Conservation (phyloP, 805 yeast genomes). For the Candida saitoana region DNA sequence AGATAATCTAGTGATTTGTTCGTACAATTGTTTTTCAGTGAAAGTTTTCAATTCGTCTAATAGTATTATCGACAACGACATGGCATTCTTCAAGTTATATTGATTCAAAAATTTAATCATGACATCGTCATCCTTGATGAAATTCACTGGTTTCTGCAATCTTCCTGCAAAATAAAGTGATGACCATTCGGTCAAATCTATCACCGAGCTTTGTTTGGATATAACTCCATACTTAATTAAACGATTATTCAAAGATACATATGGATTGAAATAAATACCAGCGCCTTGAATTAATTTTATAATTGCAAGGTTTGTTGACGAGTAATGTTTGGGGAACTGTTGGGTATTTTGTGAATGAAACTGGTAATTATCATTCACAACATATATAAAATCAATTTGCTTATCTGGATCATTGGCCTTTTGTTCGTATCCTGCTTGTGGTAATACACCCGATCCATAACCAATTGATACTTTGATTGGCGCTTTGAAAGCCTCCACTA, state of each 20-base stretch:
- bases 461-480: conserved; percentile 83
- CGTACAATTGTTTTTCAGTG: conserved; percentile 64
- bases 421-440: conserved; percentile 47
- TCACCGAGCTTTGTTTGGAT: conserved; percentile 52
- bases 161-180: conserved; percentile 88
- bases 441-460: conserved; percentile 91
- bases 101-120: conserved; percentile 66
- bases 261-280: conserved; percentile 93
- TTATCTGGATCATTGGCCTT: conserved; percentile 7
- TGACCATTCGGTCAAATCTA: conserved; percentile 80
- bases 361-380: conserved; percentile 66
- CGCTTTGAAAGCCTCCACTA: conserved; percentile 58
- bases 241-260: conserved; percentile 49
- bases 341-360: conserved; percentile 76
- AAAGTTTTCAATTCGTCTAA: conserved; percentile 38
- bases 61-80: conserved; percentile 61
- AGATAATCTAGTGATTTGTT: conserved; percentile 72
- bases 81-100: conserved; percentile 72
- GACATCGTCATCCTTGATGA: conserved; percentile 55
- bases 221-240: conserved; percentile 85
- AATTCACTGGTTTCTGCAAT: conserved; percentile 86
- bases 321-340: conserved; percentile 73
- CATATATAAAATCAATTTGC: conserved; percentile 83
- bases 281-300: conserved; percentile 49
- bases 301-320: conserved; percentile 40